phyloP scores from a whole-genome alignment of 257 asterid species.

The Solanum sitiens region DNA sequence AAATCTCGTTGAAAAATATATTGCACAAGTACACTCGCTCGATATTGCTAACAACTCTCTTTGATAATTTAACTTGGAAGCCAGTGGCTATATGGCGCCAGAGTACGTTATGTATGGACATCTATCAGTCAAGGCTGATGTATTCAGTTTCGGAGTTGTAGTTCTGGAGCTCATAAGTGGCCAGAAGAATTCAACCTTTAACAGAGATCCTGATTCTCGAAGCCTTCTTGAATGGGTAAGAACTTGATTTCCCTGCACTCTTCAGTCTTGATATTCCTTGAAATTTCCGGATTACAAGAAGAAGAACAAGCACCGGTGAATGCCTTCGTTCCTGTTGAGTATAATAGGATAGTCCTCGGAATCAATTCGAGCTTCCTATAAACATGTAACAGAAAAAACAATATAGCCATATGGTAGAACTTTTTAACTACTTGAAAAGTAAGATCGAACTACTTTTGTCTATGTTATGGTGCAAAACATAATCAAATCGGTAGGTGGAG shows the following conservation, averaged over 20 bases:
- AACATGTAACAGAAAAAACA: background rate
- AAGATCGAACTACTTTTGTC: background rate
- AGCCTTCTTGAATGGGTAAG: constrained; percentile 83
- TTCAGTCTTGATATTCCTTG: background rate
- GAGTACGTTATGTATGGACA: constrained; percentile 76
- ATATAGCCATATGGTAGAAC: background rate
- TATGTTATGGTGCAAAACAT: background rate
- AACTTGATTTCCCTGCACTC: background rate
- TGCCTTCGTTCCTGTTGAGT: background rate
- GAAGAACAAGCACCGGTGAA: background rate
- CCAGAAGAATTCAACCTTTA: constrained; percentile 65
- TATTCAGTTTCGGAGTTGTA: constrained; percentile 89
- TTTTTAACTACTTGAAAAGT: background rate
- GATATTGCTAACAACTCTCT: background rate
- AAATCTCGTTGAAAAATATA: background rate
- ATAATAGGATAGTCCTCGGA: background rate
- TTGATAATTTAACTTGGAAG: constrained; percentile 9
- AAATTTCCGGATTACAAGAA: background rate
- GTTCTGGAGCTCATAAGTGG: constrained; percentile 89
- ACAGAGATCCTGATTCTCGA: constrained; percentile 50
- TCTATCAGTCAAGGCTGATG: constrained; percentile 74
- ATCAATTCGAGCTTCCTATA: background rate
- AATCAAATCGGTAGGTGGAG: background rate
- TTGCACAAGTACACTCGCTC: background rate
- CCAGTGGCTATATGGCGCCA: constrained; percentile 99